Base-by-base conservation (phyloP, 1,284 basidiomycete genomes). In the Malassezia equina region DNA sequence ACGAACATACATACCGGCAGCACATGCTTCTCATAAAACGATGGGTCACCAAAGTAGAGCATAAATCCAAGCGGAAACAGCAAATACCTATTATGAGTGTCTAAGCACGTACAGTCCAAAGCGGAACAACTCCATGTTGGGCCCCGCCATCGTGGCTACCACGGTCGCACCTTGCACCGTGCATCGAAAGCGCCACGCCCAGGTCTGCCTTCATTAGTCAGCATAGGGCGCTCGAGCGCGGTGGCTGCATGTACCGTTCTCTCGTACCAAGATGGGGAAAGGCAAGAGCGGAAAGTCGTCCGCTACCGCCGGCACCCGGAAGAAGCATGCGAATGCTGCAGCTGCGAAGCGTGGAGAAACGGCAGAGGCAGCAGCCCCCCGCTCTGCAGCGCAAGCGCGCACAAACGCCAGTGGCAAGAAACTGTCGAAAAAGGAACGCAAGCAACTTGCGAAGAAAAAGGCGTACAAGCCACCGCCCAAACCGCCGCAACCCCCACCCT, bases 401-500 rank as follows among this genome's bases (percentile, higher is more conserved):
- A 54, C 15, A 44, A 57, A 33, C 13, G 65, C 64, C 43, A 55
- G 60, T 4, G 64, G 62, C 19, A 72, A 69, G 60, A 68, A 67
- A 52, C 62, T 66, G 52, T 66, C 62, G 42, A 63, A 62, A 46
- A 63, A 63, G 24, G 65, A 63, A 43, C 64, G 60, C 43, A 59
- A 60, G 51, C 64, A 67, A 46, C 55, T 52, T 23, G 63, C 62
- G 17, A 67, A 66, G 55, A 71, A 69, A 54, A 69, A 70, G 58
- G 63, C 66, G 36, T 73, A 60, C 36, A 64, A 71, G 13, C 70
- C 70, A 15, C 69, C 70, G 7, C 62, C 67, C 15, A 71, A 71
- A 43, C 90, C 90, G 27, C 82, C 83, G 0, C 86, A 89, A 17
- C 81, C 84, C 0, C 82, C 85, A 49, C 86, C 84, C 13, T 90